Evolutionary conservation across 768 basidiomycete genomes (phyloP).

Genomic region (Tulasnella sp.): DNA sequence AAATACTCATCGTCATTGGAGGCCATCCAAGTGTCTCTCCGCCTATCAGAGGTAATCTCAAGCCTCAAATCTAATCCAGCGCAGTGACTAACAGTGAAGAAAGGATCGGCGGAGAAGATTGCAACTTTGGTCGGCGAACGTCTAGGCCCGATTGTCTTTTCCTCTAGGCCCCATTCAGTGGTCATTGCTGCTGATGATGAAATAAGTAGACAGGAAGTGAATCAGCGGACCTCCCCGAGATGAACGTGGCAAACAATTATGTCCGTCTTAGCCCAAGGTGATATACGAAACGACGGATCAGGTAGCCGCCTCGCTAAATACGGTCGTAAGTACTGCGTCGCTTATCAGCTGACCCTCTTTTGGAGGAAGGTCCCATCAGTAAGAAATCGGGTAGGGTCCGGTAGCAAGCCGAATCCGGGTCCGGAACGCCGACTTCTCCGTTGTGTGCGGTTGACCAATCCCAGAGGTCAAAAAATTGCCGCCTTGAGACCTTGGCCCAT

Average conservation of each 20-base stretch:
- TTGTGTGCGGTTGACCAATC: background rate
- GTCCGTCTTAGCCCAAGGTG: background rate
- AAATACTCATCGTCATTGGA: background rate
- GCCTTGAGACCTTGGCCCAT: background rate
- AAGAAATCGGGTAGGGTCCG: background rate
- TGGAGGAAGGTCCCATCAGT: background rate
- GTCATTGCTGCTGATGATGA: background rate
- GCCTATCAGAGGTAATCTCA: background rate
- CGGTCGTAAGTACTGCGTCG: background rate
- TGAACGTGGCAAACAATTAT: background rate
- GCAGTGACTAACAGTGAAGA: background rate
- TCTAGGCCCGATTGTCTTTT: background rate
- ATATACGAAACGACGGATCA: background rate
- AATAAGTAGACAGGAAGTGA: background rate
- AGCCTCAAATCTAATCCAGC: background rate
- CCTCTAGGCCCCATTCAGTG: background rate
- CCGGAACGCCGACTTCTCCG: background rate
- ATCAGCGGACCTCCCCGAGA: background rate
- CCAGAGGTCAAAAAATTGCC: background rate
- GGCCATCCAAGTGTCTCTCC: background rate
- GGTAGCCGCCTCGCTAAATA: too few species aligned
- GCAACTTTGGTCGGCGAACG: background rate
- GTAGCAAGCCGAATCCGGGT: background rate
- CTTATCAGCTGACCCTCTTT: background rate
- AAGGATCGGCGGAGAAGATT: background rate